A percentile compares a stretch with the other conserved stretches of the same genome.
phyloP scores from a whole-genome alignment of 202 grass and related monocot genomes.

The Alloteropsis angusta region DNA sequence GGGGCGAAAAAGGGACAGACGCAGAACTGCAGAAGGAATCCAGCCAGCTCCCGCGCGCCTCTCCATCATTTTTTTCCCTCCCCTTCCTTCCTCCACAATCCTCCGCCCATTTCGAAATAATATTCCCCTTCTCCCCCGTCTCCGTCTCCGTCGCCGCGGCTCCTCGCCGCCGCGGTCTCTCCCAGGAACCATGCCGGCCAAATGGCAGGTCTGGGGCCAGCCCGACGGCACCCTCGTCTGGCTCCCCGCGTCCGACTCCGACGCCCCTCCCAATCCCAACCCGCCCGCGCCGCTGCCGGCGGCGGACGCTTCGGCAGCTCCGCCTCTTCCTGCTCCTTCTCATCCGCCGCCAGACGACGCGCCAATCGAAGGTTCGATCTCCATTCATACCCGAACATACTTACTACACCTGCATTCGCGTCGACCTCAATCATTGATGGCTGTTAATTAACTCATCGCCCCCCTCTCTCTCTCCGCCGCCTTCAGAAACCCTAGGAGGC shows the following conservation, averaged over 20 bases:
- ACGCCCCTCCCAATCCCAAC: neutral
- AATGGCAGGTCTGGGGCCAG: constrained; percentile 53
- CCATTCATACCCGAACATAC: too few species aligned
- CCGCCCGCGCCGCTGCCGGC: neutral
- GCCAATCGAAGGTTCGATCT: constrained; percentile 1
- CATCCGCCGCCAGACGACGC: neutral
- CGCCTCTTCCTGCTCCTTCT: neutral
- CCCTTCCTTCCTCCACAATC: neutral
- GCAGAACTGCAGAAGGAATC: neutral
- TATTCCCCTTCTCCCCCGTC: neutral
- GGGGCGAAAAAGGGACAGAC: too few species aligned
- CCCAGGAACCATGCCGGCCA: constrained; percentile 9
- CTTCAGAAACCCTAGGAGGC: constrained; percentile 31
- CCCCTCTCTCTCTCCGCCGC: neutral
- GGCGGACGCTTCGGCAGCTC: neutral
- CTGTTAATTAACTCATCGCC: neutral
- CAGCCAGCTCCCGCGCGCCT: constrained; percentile 2
- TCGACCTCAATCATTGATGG: neutral
- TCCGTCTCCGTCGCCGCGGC: neutral
- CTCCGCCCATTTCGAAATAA: neutral
- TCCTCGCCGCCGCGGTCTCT: neutral
- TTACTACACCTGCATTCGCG: neutral
- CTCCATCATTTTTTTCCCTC: neutral
- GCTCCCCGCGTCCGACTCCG: constrained; percentile 29
- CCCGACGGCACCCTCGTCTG: constrained; percentile 51